These are phyloP conservation scores for Boletellus sp. DNA, from an alignment of 1,284 basidiomycete genomes.

Conservation along the genomic window DNA sequence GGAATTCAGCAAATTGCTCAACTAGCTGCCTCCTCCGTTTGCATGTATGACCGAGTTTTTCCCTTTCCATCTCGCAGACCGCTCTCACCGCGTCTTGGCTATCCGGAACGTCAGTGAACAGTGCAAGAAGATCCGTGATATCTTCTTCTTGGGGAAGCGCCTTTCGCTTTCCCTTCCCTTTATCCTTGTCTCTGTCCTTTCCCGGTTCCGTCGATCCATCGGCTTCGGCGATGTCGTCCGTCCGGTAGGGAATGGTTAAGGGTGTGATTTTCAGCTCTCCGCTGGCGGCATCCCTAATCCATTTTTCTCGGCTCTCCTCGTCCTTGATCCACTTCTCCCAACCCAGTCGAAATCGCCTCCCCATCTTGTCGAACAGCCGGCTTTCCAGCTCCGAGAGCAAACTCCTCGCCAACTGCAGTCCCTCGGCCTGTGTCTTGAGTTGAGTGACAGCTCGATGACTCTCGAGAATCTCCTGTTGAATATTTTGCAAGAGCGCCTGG, in stretches of 20 bases:
- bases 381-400: conserved; percentile 62
- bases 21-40: conserved; percentile 70
- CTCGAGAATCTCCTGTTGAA: conserved; percentile 90
- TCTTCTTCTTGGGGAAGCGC: conserved; percentile 49
- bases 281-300: conserved; percentile 53
- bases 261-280: conserved; percentile 49
- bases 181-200: conserved; percentile 33
- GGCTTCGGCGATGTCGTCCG: conserved; percentile 42
- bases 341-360: conserved; percentile 75
- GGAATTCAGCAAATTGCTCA: conserved; percentile 71
- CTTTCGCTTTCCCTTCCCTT: conserved; percentile 49
- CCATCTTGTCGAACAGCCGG: conserved; percentile 73
- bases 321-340: conserved; percentile 91
- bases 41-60: conserved; percentile 62
- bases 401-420: conserved; percentile 61
- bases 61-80: conserved; percentile 58
- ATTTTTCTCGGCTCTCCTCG: conserved; percentile 73
- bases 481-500: conserved; percentile 80
- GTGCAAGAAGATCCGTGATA: conserved; percentile 55
- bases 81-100: conserved; percentile 55
- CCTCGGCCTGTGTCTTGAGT: conserved; percentile 67
- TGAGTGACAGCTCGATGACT: conserved; percentile 74
- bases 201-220: conserved; percentile 22
- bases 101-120: conserved; percentile 56
- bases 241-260: conserved; percentile 40